phyloP scores from a whole-genome alignment of 805 yeast species.

The Starmera quercuum region DNA sequence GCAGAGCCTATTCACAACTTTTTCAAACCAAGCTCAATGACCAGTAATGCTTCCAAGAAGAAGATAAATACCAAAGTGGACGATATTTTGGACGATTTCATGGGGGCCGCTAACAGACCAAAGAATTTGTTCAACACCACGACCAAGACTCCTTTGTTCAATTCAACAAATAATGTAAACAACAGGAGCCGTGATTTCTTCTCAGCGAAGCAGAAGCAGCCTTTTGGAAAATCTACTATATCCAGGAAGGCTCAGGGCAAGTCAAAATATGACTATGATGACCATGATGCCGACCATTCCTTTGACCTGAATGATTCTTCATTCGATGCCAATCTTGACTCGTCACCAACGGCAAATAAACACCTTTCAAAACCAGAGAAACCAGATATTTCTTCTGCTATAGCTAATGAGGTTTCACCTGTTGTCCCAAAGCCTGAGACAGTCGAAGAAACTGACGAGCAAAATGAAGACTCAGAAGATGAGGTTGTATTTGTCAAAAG shows the following conservation, averaged over 20 bases:
- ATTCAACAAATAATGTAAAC: conserved; percentile 20
- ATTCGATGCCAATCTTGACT: conserved; percentile 20
- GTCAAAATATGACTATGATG: conserved; percentile 23
- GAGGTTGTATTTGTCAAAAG: conserved; percentile 47
- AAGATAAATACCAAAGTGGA: conserved; percentile 52
- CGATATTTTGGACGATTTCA: conserved; percentile 58
- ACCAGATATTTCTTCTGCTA: conserved; percentile 16
- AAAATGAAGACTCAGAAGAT: conserved; percentile 45
- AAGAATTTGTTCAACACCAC: conserved; percentile 9
- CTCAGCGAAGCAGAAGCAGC: conserved; percentile 20
- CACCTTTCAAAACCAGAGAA: conserved; percentile 4
- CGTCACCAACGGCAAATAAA: conserved; percentile 28
- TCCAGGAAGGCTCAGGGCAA: conserved; percentile 12
- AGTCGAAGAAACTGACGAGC: conserved; percentile 13
- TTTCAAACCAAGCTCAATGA: conserved; percentile 34
- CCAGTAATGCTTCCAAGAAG: conserved; percentile 22
- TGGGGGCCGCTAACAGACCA: conserved; percentile 15
- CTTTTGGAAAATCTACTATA: conserved; percentile 11
- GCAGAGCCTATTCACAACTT: conserved; percentile 44
- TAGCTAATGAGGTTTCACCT: conserved; percentile 4
- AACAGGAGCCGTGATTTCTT: conserved; percentile 12
- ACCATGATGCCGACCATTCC: conserved; percentile 15
- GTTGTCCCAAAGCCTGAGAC: conserved; percentile 1
- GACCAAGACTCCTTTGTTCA: conserved; percentile 15
- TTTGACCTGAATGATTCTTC: conserved; percentile 18